phyloP scores from a whole-genome alignment of 1,284 basidiomycete genomes.

The Cutaneotrichosporon sp. region DNA sequence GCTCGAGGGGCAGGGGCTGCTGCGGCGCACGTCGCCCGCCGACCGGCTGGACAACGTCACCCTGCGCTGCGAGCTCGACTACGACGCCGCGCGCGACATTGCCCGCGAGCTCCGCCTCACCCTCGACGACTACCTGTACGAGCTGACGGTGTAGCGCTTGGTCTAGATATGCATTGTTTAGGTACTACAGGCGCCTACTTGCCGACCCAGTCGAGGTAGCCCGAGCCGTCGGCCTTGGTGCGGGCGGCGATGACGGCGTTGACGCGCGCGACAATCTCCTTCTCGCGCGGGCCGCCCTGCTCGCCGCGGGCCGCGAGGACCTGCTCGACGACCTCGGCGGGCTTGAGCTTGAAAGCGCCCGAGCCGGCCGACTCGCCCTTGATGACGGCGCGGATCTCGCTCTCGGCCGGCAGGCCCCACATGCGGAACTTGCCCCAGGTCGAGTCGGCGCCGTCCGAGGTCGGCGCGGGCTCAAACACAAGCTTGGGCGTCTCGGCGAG shows the following conservation, averaged over 20 bases:
- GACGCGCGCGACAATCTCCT: constrained; percentile 36
- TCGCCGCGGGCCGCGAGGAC: constrained; percentile 37
- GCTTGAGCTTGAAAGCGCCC: constrained; percentile 50
- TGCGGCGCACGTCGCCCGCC: constrained; percentile 65
- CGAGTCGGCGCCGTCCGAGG: constrained; percentile 33
- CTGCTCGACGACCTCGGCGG: constrained; percentile 43
- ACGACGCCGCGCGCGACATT: constrained; percentile 63
- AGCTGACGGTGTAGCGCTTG: constrained; percentile 50
- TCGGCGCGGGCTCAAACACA: constrained; percentile 34
- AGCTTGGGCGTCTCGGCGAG: constrained; percentile 59
- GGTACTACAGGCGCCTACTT: constrained; percentile 17
- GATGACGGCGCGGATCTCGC: constrained; percentile 38
- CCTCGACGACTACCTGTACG: constrained; percentile 73
- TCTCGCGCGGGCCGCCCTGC: constrained; percentile 27
- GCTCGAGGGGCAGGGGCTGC: constrained; percentile 66
- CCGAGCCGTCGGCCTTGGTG: constrained; percentile 40
- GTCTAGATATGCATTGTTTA: constrained; percentile 9
- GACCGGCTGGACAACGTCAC: constrained; percentile 63
- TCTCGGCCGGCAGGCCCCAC: constrained; percentile 50
- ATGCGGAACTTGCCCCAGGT: constrained; percentile 52
- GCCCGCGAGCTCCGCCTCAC: constrained; percentile 66
- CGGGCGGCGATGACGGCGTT: constrained; percentile 34
- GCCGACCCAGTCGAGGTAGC: constrained; percentile 44
- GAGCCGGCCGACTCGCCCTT: constrained; percentile 42
- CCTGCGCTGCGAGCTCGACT: constrained; percentile 73